Conservation (phyloP, 345 rosid genomes). For the Carallia brachiata region DNA sequence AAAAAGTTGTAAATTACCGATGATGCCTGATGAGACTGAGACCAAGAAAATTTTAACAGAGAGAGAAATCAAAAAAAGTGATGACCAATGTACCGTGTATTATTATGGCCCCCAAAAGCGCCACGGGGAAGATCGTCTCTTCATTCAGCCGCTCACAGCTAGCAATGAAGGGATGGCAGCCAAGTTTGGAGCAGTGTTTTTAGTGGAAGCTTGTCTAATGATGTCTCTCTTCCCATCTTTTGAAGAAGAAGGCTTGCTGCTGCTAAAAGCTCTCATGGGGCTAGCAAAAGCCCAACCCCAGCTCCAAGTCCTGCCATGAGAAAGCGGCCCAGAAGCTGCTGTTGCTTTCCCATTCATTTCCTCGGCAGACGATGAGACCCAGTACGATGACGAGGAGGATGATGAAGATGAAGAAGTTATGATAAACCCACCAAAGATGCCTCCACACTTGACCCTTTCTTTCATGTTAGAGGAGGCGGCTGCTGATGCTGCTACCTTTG, state of each 20-base stretch:
- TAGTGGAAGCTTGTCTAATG: conserved; percentile 40
- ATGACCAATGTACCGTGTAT: conserved; percentile 19
- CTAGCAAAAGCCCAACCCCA: conserved; percentile 96
- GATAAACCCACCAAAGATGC: conserved; percentile 90
- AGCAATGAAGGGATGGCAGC: conserved; percentile 71
- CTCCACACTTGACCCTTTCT: conserved; percentile 85
- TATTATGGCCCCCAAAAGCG: neutral
- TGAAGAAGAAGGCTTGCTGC: conserved; percentile 32
- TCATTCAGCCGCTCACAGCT: conserved; percentile 45
- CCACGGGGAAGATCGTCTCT: neutral
- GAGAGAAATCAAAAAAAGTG: conserved; percentile 3
- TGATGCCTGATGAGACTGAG: neutral
- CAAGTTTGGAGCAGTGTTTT: conserved; percentile 47
- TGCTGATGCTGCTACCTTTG: conserved; percentile 9
- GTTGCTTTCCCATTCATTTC: conserved; percentile 44
- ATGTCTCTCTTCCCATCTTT: conserved; percentile 47
- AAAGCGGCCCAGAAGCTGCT: conserved; percentile 18
- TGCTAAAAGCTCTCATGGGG: conserved; percentile 84
- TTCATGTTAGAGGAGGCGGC: conserved; percentile 36
- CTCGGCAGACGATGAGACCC: conserved; percentile 60
- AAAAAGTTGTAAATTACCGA: neutral
- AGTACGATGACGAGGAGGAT: conserved; percentile 72
- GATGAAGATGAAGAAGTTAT: conserved; percentile 68
- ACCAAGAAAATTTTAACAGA: neutral
- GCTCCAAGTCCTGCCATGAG: conserved; percentile 47